Evolutionary conservation across 1,284 basidiomycete species (phyloP).

Genomic region (Cerrena zonata): DNA sequence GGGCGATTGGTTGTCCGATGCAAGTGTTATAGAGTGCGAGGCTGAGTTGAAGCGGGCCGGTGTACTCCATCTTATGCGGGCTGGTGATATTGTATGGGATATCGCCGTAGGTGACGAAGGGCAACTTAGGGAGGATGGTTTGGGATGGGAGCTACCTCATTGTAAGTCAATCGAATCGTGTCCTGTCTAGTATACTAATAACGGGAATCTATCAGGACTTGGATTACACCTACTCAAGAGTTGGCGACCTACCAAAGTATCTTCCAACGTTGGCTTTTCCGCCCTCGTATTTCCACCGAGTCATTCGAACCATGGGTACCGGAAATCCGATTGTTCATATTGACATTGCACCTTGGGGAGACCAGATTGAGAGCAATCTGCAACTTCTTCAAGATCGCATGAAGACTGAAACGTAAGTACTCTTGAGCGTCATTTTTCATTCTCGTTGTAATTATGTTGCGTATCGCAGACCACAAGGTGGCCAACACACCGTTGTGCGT

Average conservation of each 20-base stretch:
- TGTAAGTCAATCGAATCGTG: conserved; percentile 43
- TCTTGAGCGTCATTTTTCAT: background rate
- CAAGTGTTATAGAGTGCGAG: conserved; percentile 72
- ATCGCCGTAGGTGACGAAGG: conserved; percentile 75
- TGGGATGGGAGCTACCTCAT: conserved; percentile 82
- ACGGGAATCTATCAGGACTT: conserved; percentile 50
- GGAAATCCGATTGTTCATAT: conserved; percentile 70
- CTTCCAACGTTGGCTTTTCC: conserved; percentile 70
- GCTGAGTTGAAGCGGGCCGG: conserved; percentile 66
- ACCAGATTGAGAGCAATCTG: conserved; percentile 64
- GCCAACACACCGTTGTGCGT: conserved; percentile 69
- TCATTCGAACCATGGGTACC: conserved; percentile 52
- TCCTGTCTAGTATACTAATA: conserved; percentile 1
- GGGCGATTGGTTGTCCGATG: conserved; percentile 75
- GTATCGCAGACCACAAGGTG: conserved; percentile 60
- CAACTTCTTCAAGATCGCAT: conserved; percentile 72
- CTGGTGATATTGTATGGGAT: conserved; percentile 80
- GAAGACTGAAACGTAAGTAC: conserved; percentile 70
- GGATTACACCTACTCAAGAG: conserved; percentile 69
- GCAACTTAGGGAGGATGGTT: conserved; percentile 68
- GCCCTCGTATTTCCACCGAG: conserved; percentile 79
- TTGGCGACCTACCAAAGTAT: conserved; percentile 72
- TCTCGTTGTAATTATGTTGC: background rate
- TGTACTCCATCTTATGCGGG: conserved; percentile 49
- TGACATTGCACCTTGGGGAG: conserved; percentile 69